Evolutionary conservation across 805 yeast species (phyloP), one percentile per base, ranked within the genome.

Genomic region (Sungouiozyma ichnusensis): DNA sequence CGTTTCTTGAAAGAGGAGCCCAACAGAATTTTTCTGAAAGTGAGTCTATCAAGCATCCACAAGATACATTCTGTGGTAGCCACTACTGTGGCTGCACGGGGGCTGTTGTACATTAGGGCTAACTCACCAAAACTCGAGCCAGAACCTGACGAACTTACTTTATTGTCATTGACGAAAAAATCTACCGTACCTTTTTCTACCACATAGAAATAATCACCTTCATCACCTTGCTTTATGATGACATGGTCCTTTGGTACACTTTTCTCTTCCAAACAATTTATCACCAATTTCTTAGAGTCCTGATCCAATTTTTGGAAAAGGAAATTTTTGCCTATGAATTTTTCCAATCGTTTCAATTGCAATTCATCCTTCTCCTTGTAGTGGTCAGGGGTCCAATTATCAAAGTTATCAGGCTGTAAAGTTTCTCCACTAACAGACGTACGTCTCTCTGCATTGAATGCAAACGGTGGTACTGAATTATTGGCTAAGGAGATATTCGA

Each of bases 51-150:
- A 52, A 92, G 72, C 2, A 95, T 92, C 96, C 96, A 90, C 40
- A 90, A 70, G 27, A 77, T 76, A 54, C 81, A 73, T 46, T 82
- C 85, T 6, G 83, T 71, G 18, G 69, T 62, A 8, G 95, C 88
- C 20, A 73, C 54, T 1, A 85, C 97, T 1, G 97, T 86, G 8
- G 97, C 97, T 6, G 97, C 97, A 65, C 98, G 79, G 47, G 97
- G 97, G 16, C 96, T 79, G 63, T 92, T 90, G 68, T 92, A 90
- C 95, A 92, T 87, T 54, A 92, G 73, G 3, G 98, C 98, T 56
- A 92, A 73, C 64, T 92, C 98, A 58, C 98, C 98, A 64, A 92
- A 92, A 36, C 90, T 80, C 3, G 94, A 77, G 5, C 97, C 97
- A 33, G 85, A 78, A 8, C 85, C 81, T n/a, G 85, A 73, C 1